Evolutionary conservation across 179 eudicot species (phyloP).

Genomic region (Beta corolliflora): DNA sequence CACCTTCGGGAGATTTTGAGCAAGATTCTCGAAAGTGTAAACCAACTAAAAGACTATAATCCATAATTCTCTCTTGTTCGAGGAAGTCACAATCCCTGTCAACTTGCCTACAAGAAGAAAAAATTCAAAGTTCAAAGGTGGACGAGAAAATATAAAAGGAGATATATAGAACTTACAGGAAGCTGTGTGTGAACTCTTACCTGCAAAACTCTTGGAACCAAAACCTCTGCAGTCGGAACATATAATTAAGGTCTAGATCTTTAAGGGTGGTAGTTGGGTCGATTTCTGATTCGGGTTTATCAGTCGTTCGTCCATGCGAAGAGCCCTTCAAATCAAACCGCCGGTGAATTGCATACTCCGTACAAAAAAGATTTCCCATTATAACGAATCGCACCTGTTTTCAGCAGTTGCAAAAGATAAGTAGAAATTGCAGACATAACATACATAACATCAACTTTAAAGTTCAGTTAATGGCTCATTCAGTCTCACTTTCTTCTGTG

Average conservation of each 20-base stretch:
- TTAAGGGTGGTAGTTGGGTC: conserved; percentile 88
- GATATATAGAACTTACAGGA: neutral
- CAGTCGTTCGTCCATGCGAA: conserved; percentile 86
- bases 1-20: conserved; percentile 34
- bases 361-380: conserved; percentile 91
- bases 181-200: conserved; percentile 30
- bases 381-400: conserved; percentile 86
- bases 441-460: neutral
- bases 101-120: conserved; percentile 58
- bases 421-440: neutral
- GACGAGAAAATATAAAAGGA: neutral
- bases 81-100: conserved; percentile 85
- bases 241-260: conserved; percentile 82
- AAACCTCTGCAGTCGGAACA: conserved; percentile 68
- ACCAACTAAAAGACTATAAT: conserved; percentile 87
- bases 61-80: conserved; percentile 91
- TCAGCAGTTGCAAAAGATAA: conserved; percentile 19
- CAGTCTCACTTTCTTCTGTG: conserved; percentile 78
- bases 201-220: conserved; percentile 96
- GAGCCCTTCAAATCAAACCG: conserved; percentile 95
- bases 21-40: conserved; percentile 67
- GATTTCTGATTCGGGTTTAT: conserved; percentile 73
- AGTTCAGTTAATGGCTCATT: neutral
- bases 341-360: conserved; percentile 77
- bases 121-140: neutral